Evolutionary conservation across 345 rosid species (phyloP).

Genomic region (Noccaea caerulescens): DNA sequence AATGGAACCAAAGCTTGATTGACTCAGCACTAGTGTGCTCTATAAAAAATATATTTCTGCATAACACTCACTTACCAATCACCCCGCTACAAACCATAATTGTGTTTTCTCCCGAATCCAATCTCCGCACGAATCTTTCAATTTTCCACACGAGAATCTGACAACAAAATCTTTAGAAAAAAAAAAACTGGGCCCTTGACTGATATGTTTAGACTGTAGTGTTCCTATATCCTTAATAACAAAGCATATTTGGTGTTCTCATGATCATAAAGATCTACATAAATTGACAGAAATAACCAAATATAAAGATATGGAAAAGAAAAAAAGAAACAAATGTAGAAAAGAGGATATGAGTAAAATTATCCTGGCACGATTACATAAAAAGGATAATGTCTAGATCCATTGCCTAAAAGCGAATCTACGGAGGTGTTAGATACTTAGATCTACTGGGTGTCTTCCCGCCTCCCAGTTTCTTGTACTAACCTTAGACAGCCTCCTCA

Average conservation of each 20-base stretch:
- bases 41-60: too few species aligned
- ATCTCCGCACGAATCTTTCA: background rate
- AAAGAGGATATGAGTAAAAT: background rate
- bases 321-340: background rate
- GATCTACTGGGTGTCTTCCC: background rate
- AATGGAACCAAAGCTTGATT: too few species aligned
- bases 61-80: too few species aligned
- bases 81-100: background rate
- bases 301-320: background rate
- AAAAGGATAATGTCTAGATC: background rate
- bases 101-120: background rate
- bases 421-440: background rate
- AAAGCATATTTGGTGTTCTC: background rate
- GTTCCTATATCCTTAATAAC: background rate
- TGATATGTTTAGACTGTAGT: background rate
- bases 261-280: background rate
- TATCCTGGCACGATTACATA: background rate
- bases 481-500: background rate
- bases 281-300: background rate
- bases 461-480: background rate
- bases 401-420: background rate
- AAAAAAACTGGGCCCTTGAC: background rate
- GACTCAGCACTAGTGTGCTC: too few species aligned
- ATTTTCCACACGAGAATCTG: slow-evolving; percentile 1
- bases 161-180: slow-evolving; percentile 6